A percentile compares a stretch with the other conserved stretches of the same genome.
Evolutionary conservation across 2,329 filamentous ascomycete species (phyloP).

Genomic region (Aspergillus jensenii): DNA sequence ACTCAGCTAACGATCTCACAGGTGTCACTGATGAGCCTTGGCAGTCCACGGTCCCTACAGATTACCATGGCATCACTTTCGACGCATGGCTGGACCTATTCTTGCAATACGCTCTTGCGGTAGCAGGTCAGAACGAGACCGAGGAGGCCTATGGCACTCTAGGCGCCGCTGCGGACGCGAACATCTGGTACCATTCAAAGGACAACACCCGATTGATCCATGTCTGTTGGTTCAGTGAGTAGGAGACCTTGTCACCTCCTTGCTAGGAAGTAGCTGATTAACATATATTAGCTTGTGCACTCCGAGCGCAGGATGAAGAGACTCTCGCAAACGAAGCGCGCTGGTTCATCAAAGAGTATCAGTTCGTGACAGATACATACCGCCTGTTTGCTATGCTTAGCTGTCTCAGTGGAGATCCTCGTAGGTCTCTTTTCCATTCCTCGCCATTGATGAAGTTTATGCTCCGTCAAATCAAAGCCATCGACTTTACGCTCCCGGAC

Average conservation of each 20-base stretch:
- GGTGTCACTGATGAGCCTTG: slow-evolving; percentile 27
- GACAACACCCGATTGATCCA: slow-evolving; percentile 71
- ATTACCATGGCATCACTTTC: slow-evolving; percentile 78
- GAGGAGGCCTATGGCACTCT: slow-evolving; percentile 78
- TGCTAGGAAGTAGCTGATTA: slow-evolving; percentile 9
- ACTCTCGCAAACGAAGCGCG: slow-evolving; percentile 73
- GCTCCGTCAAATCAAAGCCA: slow-evolving; percentile 83
- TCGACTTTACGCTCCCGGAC: slow-evolving; percentile 68
- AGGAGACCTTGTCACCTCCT: slow-evolving; percentile 26
- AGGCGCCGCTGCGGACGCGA: slow-evolving; percentile 74
- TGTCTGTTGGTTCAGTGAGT: slow-evolving; percentile 70
- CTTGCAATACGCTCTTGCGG: slow-evolving; percentile 76
- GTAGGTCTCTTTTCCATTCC: slow-evolving; percentile 65
- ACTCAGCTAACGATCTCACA: slow-evolving; percentile 18
- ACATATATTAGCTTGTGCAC: slow-evolving; percentile 65
- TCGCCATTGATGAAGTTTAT: slow-evolving; percentile 88
- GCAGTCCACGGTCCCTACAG: slow-evolving; percentile 44
- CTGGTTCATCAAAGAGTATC: slow-evolving; percentile 80
- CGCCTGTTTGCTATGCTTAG: slow-evolving; percentile 79
- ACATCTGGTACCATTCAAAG: slow-evolving; percentile 73
- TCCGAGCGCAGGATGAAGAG: slow-evolving; percentile 75
- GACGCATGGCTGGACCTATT: slow-evolving; percentile 87
- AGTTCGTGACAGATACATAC: slow-evolving; percentile 78
- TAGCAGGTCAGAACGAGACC: slow-evolving; percentile 66
- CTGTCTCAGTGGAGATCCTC: slow-evolving; percentile 69